phyloP scores from a whole-genome alignment of 192 early-diverging fungal genomes.

The Backusella liffmaniae region DNA sequence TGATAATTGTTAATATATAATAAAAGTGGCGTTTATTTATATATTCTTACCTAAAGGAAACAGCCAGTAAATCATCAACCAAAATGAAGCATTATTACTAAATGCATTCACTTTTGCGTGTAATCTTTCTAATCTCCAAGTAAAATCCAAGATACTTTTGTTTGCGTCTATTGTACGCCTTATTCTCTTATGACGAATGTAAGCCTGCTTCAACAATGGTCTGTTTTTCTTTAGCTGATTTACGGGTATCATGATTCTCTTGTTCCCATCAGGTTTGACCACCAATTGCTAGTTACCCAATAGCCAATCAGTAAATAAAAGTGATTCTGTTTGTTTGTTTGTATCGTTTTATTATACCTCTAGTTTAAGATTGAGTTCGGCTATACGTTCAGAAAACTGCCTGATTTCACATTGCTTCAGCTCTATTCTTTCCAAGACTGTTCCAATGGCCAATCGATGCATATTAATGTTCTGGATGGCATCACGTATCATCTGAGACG shows the following conservation, averaged over 20 bases:
- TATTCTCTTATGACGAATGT: background rate
- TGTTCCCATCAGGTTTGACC: background rate
- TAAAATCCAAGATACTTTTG: background rate
- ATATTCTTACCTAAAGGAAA: background rate
- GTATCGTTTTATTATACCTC: background rate
- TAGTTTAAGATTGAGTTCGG: background rate
- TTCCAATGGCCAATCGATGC: background rate
- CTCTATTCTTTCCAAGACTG: background rate
- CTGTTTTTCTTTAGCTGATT: background rate
- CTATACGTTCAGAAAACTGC: background rate
- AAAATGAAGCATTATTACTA: background rate
- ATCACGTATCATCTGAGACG: constrained; percentile 4
- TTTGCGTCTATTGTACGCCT: background rate
- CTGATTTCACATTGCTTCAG: background rate
- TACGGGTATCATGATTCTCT: background rate
- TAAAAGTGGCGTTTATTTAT: background rate
- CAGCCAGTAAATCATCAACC: background rate
- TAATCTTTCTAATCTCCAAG: background rate
- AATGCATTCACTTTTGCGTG: background rate
- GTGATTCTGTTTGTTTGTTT: background rate
- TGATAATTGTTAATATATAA: background rate
- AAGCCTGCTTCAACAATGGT: background rate
- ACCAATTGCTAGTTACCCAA: background rate
- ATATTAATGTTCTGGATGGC: constrained; percentile 1
- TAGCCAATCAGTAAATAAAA: background rate